A percentile compares a stretch with the other conserved stretches of the same genome.
Evolutionary conservation across 2,329 filamentous ascomycete species (phyloP).

Genomic region (Xylaria sp.): DNA sequence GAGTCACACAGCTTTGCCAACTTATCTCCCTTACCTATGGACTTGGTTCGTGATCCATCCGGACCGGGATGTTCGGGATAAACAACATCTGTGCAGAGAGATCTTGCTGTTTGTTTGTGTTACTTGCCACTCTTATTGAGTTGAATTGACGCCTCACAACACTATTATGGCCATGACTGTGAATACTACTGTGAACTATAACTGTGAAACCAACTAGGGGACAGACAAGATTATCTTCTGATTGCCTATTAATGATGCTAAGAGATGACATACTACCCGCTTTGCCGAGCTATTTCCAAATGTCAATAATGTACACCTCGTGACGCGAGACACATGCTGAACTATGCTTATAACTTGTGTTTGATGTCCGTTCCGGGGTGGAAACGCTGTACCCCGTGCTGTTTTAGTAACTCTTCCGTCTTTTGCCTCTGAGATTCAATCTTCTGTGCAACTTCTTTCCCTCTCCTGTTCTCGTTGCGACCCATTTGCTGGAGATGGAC

Average conservation of each 20-base stretch:
- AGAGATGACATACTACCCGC: background rate
- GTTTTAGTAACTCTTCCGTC: constrained; percentile 68
- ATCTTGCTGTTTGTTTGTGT: no score
- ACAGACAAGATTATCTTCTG: background rate
- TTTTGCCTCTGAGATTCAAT: constrained; percentile 69
- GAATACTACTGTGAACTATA: no score
- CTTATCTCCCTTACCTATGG: constrained; percentile 37
- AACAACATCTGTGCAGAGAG: background rate
- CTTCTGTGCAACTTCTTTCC: constrained; percentile 62
- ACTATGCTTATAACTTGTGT: constrained; percentile 50
- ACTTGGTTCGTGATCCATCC: background rate
- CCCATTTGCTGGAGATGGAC: constrained; percentile 87
- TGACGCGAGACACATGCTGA: background rate
- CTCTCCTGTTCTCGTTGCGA: constrained; percentile 77
- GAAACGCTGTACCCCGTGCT: constrained; percentile 55
- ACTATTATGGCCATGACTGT: no score
- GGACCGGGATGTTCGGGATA: background rate
- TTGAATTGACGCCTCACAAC: background rate
- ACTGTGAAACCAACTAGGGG: background rate
- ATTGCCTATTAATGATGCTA: background rate
- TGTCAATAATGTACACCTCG: constrained; percentile 14
- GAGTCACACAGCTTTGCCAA: constrained; percentile 41
- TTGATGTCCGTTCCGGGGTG: constrained; percentile 60
- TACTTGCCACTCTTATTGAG: background rate
- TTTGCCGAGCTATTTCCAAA: background rate